Evolutionary conservation across 1,139 yeast genomes (phyloP), one percentile per base, ranked within the genome.

Genomic region (Kluyveromyces sp.): DNA sequence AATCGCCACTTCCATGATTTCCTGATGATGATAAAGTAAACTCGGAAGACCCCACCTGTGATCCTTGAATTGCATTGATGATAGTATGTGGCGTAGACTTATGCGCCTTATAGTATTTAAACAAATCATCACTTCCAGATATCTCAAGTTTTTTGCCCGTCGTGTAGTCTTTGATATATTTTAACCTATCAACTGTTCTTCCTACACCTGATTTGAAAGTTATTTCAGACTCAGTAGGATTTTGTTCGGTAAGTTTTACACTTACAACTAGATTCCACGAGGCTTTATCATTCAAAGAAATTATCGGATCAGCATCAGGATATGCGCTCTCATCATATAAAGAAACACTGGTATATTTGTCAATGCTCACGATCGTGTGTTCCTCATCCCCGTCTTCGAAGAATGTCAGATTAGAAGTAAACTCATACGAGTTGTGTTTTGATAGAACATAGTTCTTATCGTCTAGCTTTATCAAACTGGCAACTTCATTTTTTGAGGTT

Each of bases 1-100:
- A 67, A 2, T 63, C 51, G 2, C 80, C 83, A 36, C 54, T 50
- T 0, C 83, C 84, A 52, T 69, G 66, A 52, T 78, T 78, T 1
- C 82, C 81, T 8, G 53, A 47, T 12, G 75, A 70, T 2, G 76
- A 59, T 3, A 76, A 44, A 1, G 68, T 62, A 50, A 65, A 78
- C 4, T 51, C 50, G 0, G 83, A 75, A 1, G 76, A 66, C 29
- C 83, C 84, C 47, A 65, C 64, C 50, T 70, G 73, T 22, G 46
- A 49, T 2, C 66, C 58, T 25, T 53, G 55, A 16, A 67, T 50
- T 20, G 62, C 57, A 18, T 61, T 44, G 18, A 33, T 4, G 8
- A 35, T n/a, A 12, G 30, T 19, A 13, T 36, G 36, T 2, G 42
- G 33, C 3, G 37, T 17, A 15, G 33, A 19, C 4, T 20, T 31